Conservation (phyloP, 192 early-diverging fungal species). For the Powellomyces hirtus region DNA sequence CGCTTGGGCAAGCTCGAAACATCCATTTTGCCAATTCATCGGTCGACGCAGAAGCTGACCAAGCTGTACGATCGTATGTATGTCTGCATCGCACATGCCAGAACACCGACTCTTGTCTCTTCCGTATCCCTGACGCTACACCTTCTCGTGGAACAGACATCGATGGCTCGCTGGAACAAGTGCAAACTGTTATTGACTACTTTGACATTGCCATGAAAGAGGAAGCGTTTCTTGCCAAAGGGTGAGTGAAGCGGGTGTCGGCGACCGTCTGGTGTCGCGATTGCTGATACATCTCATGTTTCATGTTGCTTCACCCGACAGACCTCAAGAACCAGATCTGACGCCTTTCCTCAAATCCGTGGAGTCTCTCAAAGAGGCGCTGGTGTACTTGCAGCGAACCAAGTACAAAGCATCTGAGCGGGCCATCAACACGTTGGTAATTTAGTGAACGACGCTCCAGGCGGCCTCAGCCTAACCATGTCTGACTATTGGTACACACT, state of each 20-base stretch:
- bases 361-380: constrained; percentile 48
- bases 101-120: no score
- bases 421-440: constrained; percentile 28
- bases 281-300: no score
- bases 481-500: no score
- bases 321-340: constrained; percentile 56
- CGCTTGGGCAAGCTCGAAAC: constrained; percentile 68
- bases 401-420: constrained; percentile 43
- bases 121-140: no score
- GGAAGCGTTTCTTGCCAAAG: constrained; percentile 64
- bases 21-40: constrained; percentile 79
- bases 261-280: no score
- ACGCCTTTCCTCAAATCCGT: constrained; percentile 61
- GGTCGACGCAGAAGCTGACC: constrained; percentile 70
- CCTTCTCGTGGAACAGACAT: no score
- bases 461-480: no score
- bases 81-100: background rate
- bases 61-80: constrained; percentile 68
- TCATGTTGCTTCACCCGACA: no score
- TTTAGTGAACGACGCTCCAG: no score
- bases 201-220: constrained; percentile 68
- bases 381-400: constrained; percentile 33
- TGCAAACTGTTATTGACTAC: constrained; percentile 63
- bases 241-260: constrained; percentile 48
- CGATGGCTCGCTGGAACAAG: constrained; percentile 55